Conservation (phyloP, 2,329 filamentous ascomycete genomes). For the Pestalotiopsis sp. region DNA sequence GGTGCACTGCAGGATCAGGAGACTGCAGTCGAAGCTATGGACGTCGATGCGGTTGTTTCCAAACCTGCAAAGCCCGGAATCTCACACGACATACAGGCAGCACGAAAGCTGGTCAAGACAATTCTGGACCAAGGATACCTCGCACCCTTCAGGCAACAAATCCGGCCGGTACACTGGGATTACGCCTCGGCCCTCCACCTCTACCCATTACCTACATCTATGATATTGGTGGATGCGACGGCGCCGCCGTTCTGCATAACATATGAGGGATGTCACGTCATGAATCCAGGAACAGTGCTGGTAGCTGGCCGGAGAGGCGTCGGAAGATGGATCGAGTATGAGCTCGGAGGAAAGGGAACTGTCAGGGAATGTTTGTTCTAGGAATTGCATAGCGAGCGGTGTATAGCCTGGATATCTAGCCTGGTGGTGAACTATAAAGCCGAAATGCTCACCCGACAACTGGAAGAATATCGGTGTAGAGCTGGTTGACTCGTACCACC, state of each 20-base stretch:
- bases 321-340: slow-evolving; percentile 87
- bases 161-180: slow-evolving; percentile 89
- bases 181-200: slow-evolving; percentile 75
- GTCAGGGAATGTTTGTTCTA: slow-evolving; percentile 66
- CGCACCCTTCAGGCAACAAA: slow-evolving; percentile 79
- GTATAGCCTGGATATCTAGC: not conserved
- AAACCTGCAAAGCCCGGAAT: slow-evolving; percentile 32
- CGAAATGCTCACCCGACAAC: not conserved
- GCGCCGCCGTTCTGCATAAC: slow-evolving; percentile 83
- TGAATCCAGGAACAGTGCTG: slow-evolving; percentile 85
- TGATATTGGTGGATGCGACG: slow-evolving; percentile 82
- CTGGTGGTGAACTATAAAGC: not conserved
- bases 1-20: slow-evolving; percentile 25
- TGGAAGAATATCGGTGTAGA: not conserved
- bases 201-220: slow-evolving; percentile 84
- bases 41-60: slow-evolving; percentile 40
- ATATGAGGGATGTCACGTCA: slow-evolving; percentile 93
- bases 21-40: slow-evolving; percentile 39
- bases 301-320: slow-evolving; percentile 69
- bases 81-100: slow-evolving; percentile 57
- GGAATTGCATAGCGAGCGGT: slow-evolving; percentile 2
- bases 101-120: slow-evolving; percentile 84
- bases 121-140: slow-evolving; percentile 89
- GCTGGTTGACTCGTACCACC: not conserved
- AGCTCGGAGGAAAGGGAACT: slow-evolving; percentile 64